A percentile compares a stretch with the other conserved stretches of the same genome.
Conservation (phyloP, 2,329 filamentous ascomycete genomes). For the Lachnellula willkommii region DNA sequence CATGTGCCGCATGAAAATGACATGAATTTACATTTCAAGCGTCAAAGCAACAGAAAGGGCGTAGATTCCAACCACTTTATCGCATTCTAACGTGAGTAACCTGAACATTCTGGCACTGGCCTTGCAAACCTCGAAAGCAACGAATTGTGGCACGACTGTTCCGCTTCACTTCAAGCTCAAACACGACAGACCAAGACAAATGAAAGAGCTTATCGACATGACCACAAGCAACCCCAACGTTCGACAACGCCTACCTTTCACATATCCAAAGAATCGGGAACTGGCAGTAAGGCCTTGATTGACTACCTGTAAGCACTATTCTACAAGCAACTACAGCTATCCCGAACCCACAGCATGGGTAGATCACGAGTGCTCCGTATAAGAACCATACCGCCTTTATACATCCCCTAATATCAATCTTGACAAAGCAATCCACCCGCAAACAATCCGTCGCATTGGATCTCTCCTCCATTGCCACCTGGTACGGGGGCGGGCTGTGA, state of each 20-base stretch:
- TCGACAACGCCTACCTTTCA: neutral
- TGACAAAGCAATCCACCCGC: slow-evolving; percentile 3
- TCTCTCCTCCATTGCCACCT: neutral
- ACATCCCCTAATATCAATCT: slow-evolving; percentile 5
- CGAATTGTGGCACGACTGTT: too few species aligned
- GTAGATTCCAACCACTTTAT: too few species aligned
- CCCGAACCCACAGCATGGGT: neutral
- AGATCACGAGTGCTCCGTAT: neutral
- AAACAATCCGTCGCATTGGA: slow-evolving; percentile 8
- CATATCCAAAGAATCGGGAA: neutral
- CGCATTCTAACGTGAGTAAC: too few species aligned
- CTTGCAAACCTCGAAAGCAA: too few species aligned
- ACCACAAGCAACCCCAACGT: too few species aligned
- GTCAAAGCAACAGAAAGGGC: too few species aligned
- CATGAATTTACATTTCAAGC: too few species aligned
- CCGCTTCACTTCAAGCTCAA: too few species aligned
- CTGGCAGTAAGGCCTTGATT: slow-evolving; percentile 4
- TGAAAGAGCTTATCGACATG: too few species aligned
- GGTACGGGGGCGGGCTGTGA: slow-evolving; percentile 5
- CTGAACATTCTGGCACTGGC: too few species aligned
- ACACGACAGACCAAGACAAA: too few species aligned
- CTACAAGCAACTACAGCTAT: neutral
- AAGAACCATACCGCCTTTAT: slow-evolving; percentile 1
- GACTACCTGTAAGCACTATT: slow-evolving; percentile 4
- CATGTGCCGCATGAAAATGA: too few species aligned